These are phyloP conservation scores for Aspergillus incahuasiensis DNA, from an alignment of 495 filamentous ascomycete species.

Conservation along the genomic window DNA sequence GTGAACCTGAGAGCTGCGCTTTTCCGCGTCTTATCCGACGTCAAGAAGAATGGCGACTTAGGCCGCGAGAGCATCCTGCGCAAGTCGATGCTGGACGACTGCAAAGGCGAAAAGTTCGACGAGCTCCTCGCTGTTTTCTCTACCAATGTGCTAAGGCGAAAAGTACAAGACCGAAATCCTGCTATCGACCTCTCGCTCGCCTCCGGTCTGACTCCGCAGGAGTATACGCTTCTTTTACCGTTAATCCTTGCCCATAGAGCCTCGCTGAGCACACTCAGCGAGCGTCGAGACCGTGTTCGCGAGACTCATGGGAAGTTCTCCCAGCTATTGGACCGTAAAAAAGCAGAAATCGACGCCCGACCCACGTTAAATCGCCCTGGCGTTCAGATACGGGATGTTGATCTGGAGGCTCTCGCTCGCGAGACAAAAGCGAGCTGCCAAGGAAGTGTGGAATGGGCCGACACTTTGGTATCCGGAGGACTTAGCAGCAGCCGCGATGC, in stretches of 20 bases:
- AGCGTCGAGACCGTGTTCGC: conserved; percentile 29
- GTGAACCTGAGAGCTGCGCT: conserved; percentile 82
- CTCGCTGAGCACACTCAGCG: conserved; percentile 50
- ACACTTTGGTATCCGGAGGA: conserved; percentile 62
- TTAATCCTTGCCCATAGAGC: conserved; percentile 69
- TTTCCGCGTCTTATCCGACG: conserved; percentile 69
- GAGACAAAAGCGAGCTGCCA: conserved; percentile 68
- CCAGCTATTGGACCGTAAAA: conserved; percentile 52
- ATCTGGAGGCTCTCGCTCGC: conserved; percentile 35
- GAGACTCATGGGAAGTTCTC: conserved; percentile 59
- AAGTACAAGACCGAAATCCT: conserved; percentile 28
- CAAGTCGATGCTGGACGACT: conserved; percentile 91
- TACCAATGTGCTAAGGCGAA: conserved; percentile 62
- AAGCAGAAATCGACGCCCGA: conserved; percentile 37
- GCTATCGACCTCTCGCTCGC: conserved; percentile 62
- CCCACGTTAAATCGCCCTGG: conserved; percentile 12
- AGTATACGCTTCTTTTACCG: conserved; percentile 57
- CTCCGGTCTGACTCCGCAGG: conserved; percentile 50
- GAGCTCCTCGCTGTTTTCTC: conserved; percentile 79
- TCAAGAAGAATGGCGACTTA: conserved; percentile 80
- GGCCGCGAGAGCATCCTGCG: conserved; percentile 72
- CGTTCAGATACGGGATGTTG: conserved; percentile 31
- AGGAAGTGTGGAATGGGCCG: conserved; percentile 64
- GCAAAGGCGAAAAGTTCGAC: conserved; percentile 75
- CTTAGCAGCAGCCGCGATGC: conserved; percentile 52